Conservation (phyloP, 1,284 basidiomycete species). For the Cutaneotrichosporon cavernicola region DNA sequence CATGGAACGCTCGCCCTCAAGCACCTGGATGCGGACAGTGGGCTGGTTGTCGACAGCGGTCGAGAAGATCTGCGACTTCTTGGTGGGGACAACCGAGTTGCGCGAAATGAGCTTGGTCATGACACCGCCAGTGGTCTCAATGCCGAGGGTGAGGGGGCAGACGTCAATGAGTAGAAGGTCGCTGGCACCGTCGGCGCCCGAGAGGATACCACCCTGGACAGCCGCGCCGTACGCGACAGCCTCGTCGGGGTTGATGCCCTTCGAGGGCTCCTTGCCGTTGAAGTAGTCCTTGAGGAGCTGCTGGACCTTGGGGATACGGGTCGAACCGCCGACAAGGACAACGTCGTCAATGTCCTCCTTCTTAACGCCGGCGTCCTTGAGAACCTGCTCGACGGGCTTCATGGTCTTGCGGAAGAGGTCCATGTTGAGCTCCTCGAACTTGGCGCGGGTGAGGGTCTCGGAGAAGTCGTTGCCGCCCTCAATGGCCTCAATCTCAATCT, state of each 20-base stretch:
- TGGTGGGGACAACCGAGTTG: constrained; percentile 98
- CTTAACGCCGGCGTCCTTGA: constrained; percentile 96
- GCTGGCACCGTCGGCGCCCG: constrained; percentile 97
- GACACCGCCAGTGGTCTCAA: constrained; percentile 98
- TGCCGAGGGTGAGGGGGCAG: constrained; percentile 89
- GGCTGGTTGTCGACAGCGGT: constrained; percentile 94
- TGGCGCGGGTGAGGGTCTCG: constrained; percentile 90
- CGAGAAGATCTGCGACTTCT: constrained; percentile 98
- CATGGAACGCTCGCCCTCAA: constrained; percentile 88
- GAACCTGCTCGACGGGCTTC: constrained; percentile 98
- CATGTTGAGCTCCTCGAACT: constrained; percentile 98
- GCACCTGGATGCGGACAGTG: constrained; percentile 82
- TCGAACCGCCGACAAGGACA: constrained; percentile 96
- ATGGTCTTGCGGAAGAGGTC: constrained; percentile 99
- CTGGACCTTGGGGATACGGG: constrained; percentile 96
- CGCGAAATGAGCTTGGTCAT: constrained; percentile 89
- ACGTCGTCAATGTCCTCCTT: constrained; percentile 97
- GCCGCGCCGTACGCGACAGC: constrained; percentile 99
- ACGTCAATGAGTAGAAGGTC: constrained; percentile 97
- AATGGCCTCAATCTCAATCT: constrained; percentile 77
- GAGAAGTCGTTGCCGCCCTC: constrained; percentile 95
- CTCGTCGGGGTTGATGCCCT: constrained; percentile 98
- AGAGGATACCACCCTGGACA: constrained; percentile 97
- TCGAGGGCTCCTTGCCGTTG: constrained; percentile 91
- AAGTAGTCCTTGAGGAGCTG: constrained; percentile 85